These are phyloP conservation scores for Saccharomycopsis phalli DNA, from an alignment of 1,139 yeast species.

Conservation along the genomic window DNA sequence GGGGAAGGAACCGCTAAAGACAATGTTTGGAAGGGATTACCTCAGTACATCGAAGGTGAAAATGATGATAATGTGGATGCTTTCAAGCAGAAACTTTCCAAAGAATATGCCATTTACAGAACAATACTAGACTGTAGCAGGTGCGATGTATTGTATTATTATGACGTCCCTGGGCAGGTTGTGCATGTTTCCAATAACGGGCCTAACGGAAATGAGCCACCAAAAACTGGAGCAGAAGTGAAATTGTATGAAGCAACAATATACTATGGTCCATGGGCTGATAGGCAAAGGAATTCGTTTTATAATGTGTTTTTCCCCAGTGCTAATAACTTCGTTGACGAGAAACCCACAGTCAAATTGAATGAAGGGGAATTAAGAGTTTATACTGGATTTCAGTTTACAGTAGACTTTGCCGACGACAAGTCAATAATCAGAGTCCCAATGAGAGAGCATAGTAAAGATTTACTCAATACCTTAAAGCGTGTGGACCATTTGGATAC, in stretches of 20 bases:
- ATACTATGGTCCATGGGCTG: slow-evolving; percentile 95
- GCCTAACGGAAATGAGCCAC: slow-evolving; percentile 45
- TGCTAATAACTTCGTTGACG: slow-evolving; percentile 42
- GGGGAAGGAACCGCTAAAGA: slow-evolving; percentile 20
- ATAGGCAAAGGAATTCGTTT: slow-evolving; percentile 63
- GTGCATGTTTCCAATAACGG: too few relatives aligned
- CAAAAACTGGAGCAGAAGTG: slow-evolving; percentile 60
- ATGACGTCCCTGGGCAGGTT: slow-evolving; percentile 62
- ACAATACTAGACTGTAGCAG: slow-evolving; percentile 56
- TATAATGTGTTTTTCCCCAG: slow-evolving; percentile 65
- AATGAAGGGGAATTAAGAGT: slow-evolving; percentile 44
- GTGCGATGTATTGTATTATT: slow-evolving; percentile 49
- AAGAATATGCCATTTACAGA: slow-evolving; percentile 82
- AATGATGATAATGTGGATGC: slow-evolving; percentile 23
- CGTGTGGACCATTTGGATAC: neutral
- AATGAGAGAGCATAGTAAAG: slow-evolving; percentile 76
- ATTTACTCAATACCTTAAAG: slow-evolving; percentile 28
- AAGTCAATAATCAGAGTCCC: slow-evolving; percentile 70
- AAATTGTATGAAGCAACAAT: slow-evolving; percentile 54
- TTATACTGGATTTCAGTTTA: slow-evolving; percentile 47
- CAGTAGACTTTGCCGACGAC: slow-evolving; percentile 49
- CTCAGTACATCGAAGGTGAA: slow-evolving; percentile 28
- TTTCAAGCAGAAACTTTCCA: slow-evolving; percentile 27
- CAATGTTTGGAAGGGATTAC: slow-evolving; percentile 36
- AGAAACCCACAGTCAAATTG: slow-evolving; percentile 36